A percentile compares a stretch with the other conserved stretches of the same genome.
Evolutionary conservation across 2,329 filamentous ascomycete species (phyloP).

Genomic region (Verticillium nubilum): DNA sequence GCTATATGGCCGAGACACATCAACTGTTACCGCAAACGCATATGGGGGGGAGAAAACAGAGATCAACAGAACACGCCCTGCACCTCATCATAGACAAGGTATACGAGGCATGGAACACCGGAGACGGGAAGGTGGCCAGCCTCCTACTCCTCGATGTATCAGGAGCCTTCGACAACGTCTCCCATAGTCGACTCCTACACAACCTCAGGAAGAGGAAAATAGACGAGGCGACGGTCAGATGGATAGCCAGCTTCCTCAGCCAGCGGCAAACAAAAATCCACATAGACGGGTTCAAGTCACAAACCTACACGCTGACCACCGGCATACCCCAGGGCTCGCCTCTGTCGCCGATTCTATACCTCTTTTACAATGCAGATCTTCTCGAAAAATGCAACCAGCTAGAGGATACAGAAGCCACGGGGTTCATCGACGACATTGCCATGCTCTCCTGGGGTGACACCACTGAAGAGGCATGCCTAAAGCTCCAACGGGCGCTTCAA

Average conservation of each 20-base stretch:
- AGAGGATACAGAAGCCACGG: conserved; percentile 6
- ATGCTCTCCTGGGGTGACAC: conserved; percentile 10
- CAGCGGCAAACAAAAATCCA: neutral
- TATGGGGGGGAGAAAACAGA: conserved; percentile 7
- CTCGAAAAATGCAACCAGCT: conserved; percentile 11
- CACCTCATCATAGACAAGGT: conserved; percentile 9
- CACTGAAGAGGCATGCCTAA: conserved; percentile 11
- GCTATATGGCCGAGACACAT: conserved; percentile 6
- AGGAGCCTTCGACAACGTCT: conserved; percentile 12
- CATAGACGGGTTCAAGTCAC: neutral
- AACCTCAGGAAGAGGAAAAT: conserved; percentile 8
- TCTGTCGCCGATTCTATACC: conserved; percentile 18
- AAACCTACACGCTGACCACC: conserved; percentile 5
- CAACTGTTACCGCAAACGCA: conserved; percentile 4
- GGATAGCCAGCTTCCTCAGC: neutral
- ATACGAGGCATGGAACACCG: conserved; percentile 6
- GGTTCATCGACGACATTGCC: conserved; percentile 9
- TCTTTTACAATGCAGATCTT: conserved; percentile 20
- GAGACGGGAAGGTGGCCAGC: conserved; percentile 5
- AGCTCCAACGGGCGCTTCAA: conserved; percentile 10
- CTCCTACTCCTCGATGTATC: conserved; percentile 13
- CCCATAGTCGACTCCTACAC: conserved; percentile 9
- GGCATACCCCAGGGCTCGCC: conserved; percentile 18
- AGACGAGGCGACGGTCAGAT: neutral
- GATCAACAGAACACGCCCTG: conserved; percentile 9